Conservation (phyloP, 2,329 filamentous ascomycete species). For the Pestalotiopsis sp. region DNA sequence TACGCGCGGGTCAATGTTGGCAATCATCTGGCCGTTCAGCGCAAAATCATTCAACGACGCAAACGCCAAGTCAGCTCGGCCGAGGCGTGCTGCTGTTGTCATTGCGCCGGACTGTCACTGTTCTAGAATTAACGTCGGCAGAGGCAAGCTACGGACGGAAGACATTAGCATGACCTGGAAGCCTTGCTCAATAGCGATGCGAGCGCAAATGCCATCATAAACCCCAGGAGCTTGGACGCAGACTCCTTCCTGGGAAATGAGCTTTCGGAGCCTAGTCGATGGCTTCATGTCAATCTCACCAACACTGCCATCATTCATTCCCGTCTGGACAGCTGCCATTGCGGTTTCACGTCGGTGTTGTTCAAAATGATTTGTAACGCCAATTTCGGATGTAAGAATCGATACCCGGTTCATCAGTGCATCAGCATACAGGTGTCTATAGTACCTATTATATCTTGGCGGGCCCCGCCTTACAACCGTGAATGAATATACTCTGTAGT, state of each 20-base stretch:
- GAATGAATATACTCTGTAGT: neutral
- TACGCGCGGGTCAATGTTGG: conserved; percentile 51
- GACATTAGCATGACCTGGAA: conserved; percentile 10
- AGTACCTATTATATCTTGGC: neutral
- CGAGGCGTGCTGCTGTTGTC: conserved; percentile 53
- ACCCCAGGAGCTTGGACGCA: conserved; percentile 13
- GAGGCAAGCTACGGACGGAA: neutral
- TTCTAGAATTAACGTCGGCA: neutral
- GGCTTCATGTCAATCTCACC: conserved; percentile 6
- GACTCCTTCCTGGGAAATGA: conserved; percentile 9
- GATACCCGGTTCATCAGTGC: no score
- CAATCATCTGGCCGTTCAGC: conserved; percentile 64
- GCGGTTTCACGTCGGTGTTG: neutral
- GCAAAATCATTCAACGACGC: conserved; percentile 64
- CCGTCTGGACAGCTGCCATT: neutral
- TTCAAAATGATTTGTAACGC: neutral
- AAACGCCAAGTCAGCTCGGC: conserved; percentile 63
- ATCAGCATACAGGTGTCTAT: no score
- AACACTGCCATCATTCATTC: neutral
- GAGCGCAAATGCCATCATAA: conserved; percentile 13
- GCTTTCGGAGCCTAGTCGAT: conserved; percentile 5
- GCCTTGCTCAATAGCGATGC: conserved; percentile 12
- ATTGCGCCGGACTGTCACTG: conserved; percentile 13
- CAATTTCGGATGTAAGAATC: no score
- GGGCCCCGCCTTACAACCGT: neutral